A percentile compares a stretch with the other conserved stretches of the same genome.
phyloP scores from a whole-genome alignment of 306 rosid genomes.

The Castanospermum australe region DNA sequence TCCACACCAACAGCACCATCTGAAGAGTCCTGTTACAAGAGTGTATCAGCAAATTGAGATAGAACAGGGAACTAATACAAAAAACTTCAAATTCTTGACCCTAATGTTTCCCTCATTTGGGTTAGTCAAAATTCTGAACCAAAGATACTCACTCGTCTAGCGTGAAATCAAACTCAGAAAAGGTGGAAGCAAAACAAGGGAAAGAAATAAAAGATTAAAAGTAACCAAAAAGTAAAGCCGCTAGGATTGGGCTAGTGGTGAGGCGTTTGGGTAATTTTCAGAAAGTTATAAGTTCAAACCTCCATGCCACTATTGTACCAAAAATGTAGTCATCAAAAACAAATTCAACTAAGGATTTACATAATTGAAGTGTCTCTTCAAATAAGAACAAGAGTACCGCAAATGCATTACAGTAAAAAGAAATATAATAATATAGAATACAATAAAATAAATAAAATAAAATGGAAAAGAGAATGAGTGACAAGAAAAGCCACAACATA shows the following conservation, averaged over 20 bases:
- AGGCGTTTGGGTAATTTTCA: too few relatives aligned
- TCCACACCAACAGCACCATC: conserved; percentile 54
- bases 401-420: not conserved
- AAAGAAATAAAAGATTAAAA: not conserved
- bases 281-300: too few relatives aligned
- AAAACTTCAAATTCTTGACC: conserved; percentile 21
- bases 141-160: not conserved
- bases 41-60: conserved; percentile 33
- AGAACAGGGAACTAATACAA: conserved; percentile 13
- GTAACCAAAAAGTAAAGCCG: not conserved
- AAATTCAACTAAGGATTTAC: not conserved
- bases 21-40: conserved; percentile 65
- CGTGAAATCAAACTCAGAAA: conserved; percentile 2
- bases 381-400: not conserved
- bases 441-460: not conserved
- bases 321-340: not conserved
- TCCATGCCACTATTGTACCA: too few relatives aligned
- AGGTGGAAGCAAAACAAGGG: not conserved
- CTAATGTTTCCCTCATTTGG: not conserved
- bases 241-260: too few relatives aligned
- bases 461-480: not conserved
- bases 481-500: not conserved
- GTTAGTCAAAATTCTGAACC: conserved; percentile 7
- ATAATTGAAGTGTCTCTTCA: not conserved
- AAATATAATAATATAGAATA: not conserved